Evolutionary conservation across 2,329 filamentous ascomycete species (phyloP).

Genomic region (Cladorrhinum sp.): DNA sequence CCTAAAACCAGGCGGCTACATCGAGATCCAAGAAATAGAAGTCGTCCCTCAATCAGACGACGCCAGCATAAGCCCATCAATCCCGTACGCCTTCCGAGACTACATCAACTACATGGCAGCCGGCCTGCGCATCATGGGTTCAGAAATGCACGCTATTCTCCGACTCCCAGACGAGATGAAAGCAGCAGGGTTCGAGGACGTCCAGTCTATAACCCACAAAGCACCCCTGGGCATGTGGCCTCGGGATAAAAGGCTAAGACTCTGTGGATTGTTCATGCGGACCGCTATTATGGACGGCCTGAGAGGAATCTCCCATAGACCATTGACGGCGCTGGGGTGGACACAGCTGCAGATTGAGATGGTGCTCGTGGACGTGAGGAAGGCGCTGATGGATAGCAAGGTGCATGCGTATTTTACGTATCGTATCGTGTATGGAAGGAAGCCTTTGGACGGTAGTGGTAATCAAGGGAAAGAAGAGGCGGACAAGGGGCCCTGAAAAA

Average conservation of each 20-base stretch:
- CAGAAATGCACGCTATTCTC: conserved; percentile 41
- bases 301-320: conserved; percentile 30
- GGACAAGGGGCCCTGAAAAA: neutral
- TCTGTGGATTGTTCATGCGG: conserved; percentile 46
- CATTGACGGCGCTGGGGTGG: conserved; percentile 35
- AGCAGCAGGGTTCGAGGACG: conserved; percentile 41
- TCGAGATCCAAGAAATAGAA: conserved; percentile 49
- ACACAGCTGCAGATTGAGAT: conserved; percentile 36
- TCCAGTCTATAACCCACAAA: conserved; percentile 38
- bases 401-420: conserved; percentile 34
- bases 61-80: conserved; percentile 36
- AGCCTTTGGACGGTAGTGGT: conserved; percentile 24
- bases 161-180: conserved; percentile 36
- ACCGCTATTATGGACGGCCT: conserved; percentile 39
- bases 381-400: conserved; percentile 30
- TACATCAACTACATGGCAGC: conserved; percentile 41
- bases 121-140: conserved; percentile 42
- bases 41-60: conserved; percentile 45
- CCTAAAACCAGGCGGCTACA: conserved; percentile 50
- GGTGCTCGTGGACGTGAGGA: conserved; percentile 36
- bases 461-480: neutral
- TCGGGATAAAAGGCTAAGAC: conserved; percentile 39
- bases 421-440: conserved; percentile 33
- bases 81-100: conserved; percentile 47
- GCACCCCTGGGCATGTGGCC: conserved; percentile 51